Conservation (phyloP, 148 eudicot genomes). For the Limonium bicolor region DNA sequence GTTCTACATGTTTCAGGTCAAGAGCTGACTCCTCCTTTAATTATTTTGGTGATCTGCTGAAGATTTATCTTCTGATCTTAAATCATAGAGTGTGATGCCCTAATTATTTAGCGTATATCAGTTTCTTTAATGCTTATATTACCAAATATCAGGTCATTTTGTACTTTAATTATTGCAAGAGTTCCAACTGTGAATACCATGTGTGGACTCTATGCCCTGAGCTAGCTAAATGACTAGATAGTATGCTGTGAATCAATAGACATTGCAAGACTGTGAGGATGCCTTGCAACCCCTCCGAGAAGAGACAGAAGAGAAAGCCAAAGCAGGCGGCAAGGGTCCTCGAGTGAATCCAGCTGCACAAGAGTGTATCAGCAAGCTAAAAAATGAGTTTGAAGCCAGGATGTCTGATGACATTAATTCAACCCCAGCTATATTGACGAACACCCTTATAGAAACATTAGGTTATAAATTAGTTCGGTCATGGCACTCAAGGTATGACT, state of each 20-base stretch:
- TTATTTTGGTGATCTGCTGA: neutral
- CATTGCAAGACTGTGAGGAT: constrained; percentile 54
- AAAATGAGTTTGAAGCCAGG: constrained; percentile 33
- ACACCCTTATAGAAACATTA: constrained; percentile 47
- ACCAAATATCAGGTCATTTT: too few relatives aligned
- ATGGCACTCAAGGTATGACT: constrained; percentile 45
- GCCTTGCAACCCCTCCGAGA: constrained; percentile 25
- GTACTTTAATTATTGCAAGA: too few relatives aligned
- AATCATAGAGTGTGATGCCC: too few relatives aligned
- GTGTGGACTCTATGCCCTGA: too few relatives aligned
- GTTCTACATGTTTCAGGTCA: constrained; percentile 68
- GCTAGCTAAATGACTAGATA: too few relatives aligned
- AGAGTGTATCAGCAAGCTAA: constrained; percentile 35
- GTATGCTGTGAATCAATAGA: constrained; percentile 22
- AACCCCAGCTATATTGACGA: constrained; percentile 45
- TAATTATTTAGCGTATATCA: too few relatives aligned
- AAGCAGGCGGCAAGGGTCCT: constrained; percentile 18
- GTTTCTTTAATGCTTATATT: too few relatives aligned
- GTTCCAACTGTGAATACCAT: too few relatives aligned
- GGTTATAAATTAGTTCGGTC: constrained; percentile 30
- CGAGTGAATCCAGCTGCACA: constrained; percentile 27
- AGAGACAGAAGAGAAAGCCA: constrained; percentile 17
- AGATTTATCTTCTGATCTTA: too few relatives aligned
- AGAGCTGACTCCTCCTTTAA: neutral
- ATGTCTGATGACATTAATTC: constrained; percentile 76